Percentiles rank a stretch among this genome's conserved stretches.
Conservation (phyloP, 2,329 filamentous ascomycete genomes). For the Dryadomyces quercivorus region DNA sequence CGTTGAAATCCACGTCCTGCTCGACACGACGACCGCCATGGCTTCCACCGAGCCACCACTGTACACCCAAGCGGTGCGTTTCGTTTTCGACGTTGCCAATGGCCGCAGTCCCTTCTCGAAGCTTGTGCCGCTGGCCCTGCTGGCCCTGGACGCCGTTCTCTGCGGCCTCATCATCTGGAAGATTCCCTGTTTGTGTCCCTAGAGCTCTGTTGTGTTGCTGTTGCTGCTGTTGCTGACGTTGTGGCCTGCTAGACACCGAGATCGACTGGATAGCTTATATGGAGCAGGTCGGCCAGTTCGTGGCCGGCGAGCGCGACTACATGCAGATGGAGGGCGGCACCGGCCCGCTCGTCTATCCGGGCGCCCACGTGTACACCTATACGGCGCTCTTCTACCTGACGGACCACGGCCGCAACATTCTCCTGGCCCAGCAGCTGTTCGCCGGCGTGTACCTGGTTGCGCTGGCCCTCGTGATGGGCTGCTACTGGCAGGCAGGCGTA, state of each 20-base stretch:
- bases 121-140: slow-evolving; percentile 45
- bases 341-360: slow-evolving; percentile 89
- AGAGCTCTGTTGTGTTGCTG: not conserved
- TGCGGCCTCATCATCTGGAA: slow-evolving; percentile 67
- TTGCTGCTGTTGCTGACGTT: not conserved
- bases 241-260: slow-evolving; percentile 60
- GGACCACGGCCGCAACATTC: slow-evolving; percentile 60
- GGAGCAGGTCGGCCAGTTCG: slow-evolving; percentile 73
- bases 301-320: slow-evolving; percentile 82
- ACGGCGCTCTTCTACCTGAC: slow-evolving; percentile 68
- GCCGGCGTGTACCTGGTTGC: slow-evolving; percentile 65
- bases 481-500: slow-evolving; percentile 65
- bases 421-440: slow-evolving; percentile 76
- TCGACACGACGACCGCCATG: slow-evolving; percentile 3
- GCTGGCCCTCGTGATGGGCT: slow-evolving; percentile 65
- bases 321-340: slow-evolving; percentile 74
- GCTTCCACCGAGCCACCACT: slow-evolving; percentile 6
- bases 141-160: slow-evolving; percentile 58
- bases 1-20: not conserved
- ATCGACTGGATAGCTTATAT: slow-evolving; percentile 98
- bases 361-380: slow-evolving; percentile 87
- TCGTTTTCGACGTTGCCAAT: slow-evolving; percentile 30
- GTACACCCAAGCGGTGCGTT: slow-evolving; percentile 16
- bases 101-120: slow-evolving; percentile 37
- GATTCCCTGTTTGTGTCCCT: slow-evolving; percentile 57